phyloP scores from a whole-genome alignment of 306 rosid species.

The Quercus bicolor region DNA sequence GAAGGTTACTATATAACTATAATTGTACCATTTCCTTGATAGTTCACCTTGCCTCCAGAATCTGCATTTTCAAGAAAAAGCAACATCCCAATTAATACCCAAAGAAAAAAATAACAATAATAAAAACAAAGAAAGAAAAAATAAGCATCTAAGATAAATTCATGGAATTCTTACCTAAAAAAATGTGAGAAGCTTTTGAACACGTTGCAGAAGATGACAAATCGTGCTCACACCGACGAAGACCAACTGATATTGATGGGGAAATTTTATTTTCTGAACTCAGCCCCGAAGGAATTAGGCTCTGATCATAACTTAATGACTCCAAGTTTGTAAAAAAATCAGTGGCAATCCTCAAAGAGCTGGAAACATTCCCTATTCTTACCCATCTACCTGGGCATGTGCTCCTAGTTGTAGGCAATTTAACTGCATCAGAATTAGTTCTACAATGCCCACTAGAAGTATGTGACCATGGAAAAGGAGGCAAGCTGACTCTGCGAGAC shows the following conservation, averaged over 20 bases:
- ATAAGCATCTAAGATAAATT: background rate
- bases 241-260: slow-evolving; percentile 34
- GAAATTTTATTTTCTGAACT: slow-evolving; percentile 38
- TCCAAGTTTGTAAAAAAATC: slow-evolving; percentile 61
- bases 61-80: slow-evolving; percentile 53
- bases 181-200: slow-evolving; percentile 44
- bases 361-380: slow-evolving; percentile 46
- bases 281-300: slow-evolving; percentile 68
- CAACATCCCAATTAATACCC: slow-evolving; percentile 11
- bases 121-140: background rate
- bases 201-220: slow-evolving; percentile 40
- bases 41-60: slow-evolving; percentile 42
- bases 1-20: slow-evolving; percentile 10
- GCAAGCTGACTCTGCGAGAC: slow-evolving; percentile 69
- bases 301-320: slow-evolving; percentile 63
- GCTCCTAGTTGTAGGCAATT: slow-evolving; percentile 60
- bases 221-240: slow-evolving; percentile 39
- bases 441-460: slow-evolving; percentile 69
- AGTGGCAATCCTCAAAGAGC: slow-evolving; percentile 30
- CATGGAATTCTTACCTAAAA: slow-evolving; percentile 42
- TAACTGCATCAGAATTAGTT: slow-evolving; percentile 65
- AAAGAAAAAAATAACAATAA: background rate
- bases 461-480: slow-evolving; percentile 89
- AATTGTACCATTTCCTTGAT: slow-evolving; percentile 26
- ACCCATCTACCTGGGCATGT: slow-evolving; percentile 88